Conservation (phyloP, 2,329 filamentous ascomycete genomes). For the Malbranchea zuffiana region DNA sequence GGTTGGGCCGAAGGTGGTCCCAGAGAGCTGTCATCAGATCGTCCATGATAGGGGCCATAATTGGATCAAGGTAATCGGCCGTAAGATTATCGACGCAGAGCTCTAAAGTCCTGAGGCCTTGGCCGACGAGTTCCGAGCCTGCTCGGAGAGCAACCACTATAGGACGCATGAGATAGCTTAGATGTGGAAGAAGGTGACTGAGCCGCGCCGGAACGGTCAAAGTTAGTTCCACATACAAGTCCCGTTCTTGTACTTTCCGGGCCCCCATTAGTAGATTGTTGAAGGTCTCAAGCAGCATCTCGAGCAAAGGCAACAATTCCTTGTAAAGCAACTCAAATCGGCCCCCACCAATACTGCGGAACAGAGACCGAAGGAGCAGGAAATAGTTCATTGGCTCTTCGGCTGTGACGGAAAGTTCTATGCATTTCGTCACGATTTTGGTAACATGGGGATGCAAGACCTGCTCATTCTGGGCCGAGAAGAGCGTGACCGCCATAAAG, state of each 20-base stretch:
- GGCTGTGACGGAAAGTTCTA: slow-evolving; percentile 87
- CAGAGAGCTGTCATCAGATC: slow-evolving; percentile 97
- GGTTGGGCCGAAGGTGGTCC: slow-evolving; percentile 85
- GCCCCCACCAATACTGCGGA: slow-evolving; percentile 91
- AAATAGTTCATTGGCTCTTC: slow-evolving; percentile 99
- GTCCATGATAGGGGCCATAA: slow-evolving; percentile 98
- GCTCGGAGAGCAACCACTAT: slow-evolving; percentile 90
- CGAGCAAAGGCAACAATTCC: slow-evolving; percentile 86
- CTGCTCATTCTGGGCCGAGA: slow-evolving; percentile 87
- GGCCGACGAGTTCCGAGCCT: slow-evolving; percentile 85
- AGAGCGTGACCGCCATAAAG: slow-evolving; percentile 98
- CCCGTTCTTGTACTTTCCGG: slow-evolving; percentile 77
- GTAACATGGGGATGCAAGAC: slow-evolving; percentile 92
- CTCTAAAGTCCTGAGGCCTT: slow-evolving; percentile 84
- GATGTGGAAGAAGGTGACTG: slow-evolving; percentile 86
- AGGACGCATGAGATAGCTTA: slow-evolving; percentile 94
- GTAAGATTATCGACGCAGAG: slow-evolving; percentile 97
- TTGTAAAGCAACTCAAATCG: slow-evolving; percentile 98
- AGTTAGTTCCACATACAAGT: slow-evolving; percentile 93
- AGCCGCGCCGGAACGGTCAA: slow-evolving; percentile 89
- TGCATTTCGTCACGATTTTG: slow-evolving; percentile 93
- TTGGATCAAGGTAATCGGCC: slow-evolving; percentile 92
- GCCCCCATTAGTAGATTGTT: slow-evolving; percentile 90
- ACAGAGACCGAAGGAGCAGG: slow-evolving; percentile 78
- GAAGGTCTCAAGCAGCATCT: slow-evolving; percentile 94